Evolutionary conservation across 768 basidiomycete species (phyloP).

Genomic region (Rhodotorula babjevae): DNA sequence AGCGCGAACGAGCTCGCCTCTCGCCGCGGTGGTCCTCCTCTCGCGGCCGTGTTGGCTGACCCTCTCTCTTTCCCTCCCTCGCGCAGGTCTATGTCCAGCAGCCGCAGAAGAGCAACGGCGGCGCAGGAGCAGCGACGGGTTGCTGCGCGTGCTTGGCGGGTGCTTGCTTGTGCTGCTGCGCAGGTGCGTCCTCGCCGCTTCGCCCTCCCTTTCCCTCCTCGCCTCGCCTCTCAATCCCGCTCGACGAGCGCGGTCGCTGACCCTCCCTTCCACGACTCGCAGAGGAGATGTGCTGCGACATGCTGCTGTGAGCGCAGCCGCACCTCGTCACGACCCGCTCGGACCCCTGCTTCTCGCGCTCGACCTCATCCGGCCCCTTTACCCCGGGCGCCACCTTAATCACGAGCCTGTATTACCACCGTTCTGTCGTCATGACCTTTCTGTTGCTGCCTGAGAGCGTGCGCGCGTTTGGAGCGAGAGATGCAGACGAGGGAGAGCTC

Average conservation of each 20-base stretch:
- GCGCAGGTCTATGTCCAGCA: conserved; percentile 31
- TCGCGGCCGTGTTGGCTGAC: background rate
- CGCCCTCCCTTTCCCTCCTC: background rate
- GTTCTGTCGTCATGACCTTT: too few relatives aligned
- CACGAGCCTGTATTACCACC: too few relatives aligned
- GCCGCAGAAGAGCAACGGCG: conserved; percentile 17
- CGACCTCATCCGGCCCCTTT: too few relatives aligned
- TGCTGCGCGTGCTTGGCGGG: conserved; percentile 32
- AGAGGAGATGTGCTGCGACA: conserved; percentile 27
- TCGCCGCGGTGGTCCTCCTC: too few relatives aligned
- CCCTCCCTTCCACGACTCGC: background rate
- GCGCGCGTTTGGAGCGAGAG: too few relatives aligned
- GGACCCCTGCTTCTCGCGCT: too few relatives aligned
- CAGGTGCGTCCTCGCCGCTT: background rate
- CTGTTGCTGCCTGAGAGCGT: too few relatives aligned
- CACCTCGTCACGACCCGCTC: too few relatives aligned
- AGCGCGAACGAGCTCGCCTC: too few relatives aligned
- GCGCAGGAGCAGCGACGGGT: conserved; percentile 19
- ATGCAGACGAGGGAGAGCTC: too few relatives aligned
- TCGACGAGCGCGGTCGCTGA: background rate
- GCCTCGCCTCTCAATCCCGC: background rate
- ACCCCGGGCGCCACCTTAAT: too few relatives aligned
- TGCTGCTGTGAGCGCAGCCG: conserved; percentile 4
- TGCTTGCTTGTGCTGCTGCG: conserved; percentile 28
- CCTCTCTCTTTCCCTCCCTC: background rate